phyloP scores from a whole-genome alignment of 768 basidiomycete genomes.

The Agaricus sinodeliciosus region DNA sequence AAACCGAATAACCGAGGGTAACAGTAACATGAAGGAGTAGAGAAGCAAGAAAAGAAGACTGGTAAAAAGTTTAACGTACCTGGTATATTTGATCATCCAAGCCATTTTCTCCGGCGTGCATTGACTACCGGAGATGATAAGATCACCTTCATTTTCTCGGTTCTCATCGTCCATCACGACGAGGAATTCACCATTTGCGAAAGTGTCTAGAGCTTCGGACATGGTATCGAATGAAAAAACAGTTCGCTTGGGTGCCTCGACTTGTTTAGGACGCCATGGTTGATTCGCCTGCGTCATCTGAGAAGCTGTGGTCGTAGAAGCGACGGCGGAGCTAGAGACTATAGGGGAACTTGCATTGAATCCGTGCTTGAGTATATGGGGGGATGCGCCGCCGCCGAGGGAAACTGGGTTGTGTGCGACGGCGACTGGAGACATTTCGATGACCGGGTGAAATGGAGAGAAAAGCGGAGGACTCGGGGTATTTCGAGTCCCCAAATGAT shows the following conservation, averaged over 20 bases:
- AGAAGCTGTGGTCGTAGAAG: conserved; percentile 12
- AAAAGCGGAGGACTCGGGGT: conserved; percentile 13
- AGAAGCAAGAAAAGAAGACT: background rate
- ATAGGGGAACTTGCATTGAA: background rate
- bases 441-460: conserved; percentile 8
- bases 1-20: background rate
- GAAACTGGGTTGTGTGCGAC: conserved; percentile 11
- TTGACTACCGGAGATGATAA: conserved; percentile 80
- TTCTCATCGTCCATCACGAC: conserved; percentile 97
- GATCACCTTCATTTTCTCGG: conserved; percentile 95
- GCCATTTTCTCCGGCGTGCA: conserved; percentile 98
- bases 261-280: conserved; percentile 30
- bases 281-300: conserved; percentile 9
- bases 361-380: conserved; percentile 8
- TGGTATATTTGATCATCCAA: conserved; percentile 96
- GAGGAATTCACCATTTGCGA: conserved; percentile 79
- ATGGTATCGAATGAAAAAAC: conserved; percentile 73
- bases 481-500: background rate
- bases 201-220: conserved; percentile 71
- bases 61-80: conserved; percentile 39
- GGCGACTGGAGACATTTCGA: conserved; percentile 26
- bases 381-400: background rate
- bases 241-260: conserved; percentile 24
- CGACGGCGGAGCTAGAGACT: conserved; percentile 7
- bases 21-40: too few species aligned